Base-by-base conservation (phyloP, 139 green algal genomes). In the Dunaliella sp. region DNA sequence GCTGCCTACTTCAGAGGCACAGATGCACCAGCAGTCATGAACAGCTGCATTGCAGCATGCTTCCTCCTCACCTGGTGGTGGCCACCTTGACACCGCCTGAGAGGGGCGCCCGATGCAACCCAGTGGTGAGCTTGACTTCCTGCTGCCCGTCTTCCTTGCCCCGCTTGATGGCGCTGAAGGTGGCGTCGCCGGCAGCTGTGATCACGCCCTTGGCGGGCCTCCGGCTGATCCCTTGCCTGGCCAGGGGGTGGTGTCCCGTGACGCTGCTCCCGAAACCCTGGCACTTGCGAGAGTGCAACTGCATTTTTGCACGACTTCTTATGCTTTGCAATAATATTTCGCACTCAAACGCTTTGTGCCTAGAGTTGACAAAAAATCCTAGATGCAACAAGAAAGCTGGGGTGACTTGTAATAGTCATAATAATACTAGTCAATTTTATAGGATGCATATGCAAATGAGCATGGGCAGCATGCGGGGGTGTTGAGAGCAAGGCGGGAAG, bases 51-150 rank as follows among this genome's bases (percentile, higher is more conserved):
- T n/a, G n/a, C n/a, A 76, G 59, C 59, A 22, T n/a, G n/a, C n/a
- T 25, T 22, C 59, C 59, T n/a, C 28, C 77, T 57, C 36, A 92
- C 82, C 82, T 86, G 1, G 81, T 73, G 1, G 96, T 98, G 12
- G 96, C 96, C 80, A 92, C 98, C 83, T 98, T 94, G 35, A 99
- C 95, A 22, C 96, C 96, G 2, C 94, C 95, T 31, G 92, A 94
- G 31, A 97, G 90, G 3, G 95, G 95, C 21, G 91, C 92, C 1
- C 94, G 89, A 77, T 91, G 91, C 79, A 98, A 87, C 1, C 95
- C 94, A 36, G 87, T 94, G 0, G 89, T 95, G 83, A 90, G 90
- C 30, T 38, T 34, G 76, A 81, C n/a, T 28, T 81, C 76, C n/a
- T 81, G 30, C 76, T 81, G 36, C n/a, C 48, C 48, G 16, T 65